A percentile compares a stretch with the other conserved stretches of the same genome.
phyloP scores from a whole-genome alignment of 2,329 filamentous ascomycete species.

The Setomelanomma holmii region DNA sequence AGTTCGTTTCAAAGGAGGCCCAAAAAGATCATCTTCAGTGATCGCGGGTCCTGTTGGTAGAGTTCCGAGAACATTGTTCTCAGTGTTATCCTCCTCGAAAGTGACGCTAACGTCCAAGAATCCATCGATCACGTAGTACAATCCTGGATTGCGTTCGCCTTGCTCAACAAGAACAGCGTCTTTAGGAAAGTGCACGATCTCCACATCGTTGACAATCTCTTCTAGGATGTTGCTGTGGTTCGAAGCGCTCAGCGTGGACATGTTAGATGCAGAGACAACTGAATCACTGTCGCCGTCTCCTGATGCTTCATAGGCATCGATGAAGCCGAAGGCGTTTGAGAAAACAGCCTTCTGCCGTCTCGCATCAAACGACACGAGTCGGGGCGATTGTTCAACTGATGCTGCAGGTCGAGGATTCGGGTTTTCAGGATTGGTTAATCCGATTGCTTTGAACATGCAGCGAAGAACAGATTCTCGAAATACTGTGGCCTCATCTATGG shows the following conservation, averaged over 20 bases:
- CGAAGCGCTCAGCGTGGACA: constrained; percentile 60
- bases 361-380: constrained; percentile 83
- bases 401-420: constrained; percentile 66
- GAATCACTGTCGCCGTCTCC: constrained; percentile 88
- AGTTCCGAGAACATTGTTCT: constrained; percentile 54
- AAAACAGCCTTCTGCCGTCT: constrained; percentile 80
- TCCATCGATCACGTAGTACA: constrained; percentile 98
- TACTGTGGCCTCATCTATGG: constrained; percentile 83
- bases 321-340: constrained; percentile 88
- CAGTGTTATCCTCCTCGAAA: constrained; percentile 65
- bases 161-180: constrained; percentile 94
- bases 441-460: constrained; percentile 94
- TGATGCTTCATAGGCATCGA: constrained; percentile 80
- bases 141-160: constrained; percentile 91
- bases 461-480: constrained; percentile 91
- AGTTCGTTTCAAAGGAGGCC: constrained; percentile 32
- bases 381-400: constrained; percentile 85
- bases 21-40: constrained; percentile 47
- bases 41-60: constrained; percentile 43
- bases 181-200: constrained; percentile 97
- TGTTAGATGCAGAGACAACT: constrained; percentile 62
- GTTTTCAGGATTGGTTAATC: constrained; percentile 73
- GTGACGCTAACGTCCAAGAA: constrained; percentile 95
- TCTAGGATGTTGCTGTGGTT: constrained; percentile 72
- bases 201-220: constrained; percentile 88